Conservation (phyloP, 2,329 filamentous ascomycete genomes). For the Pseudofabraea citricarpa region DNA sequence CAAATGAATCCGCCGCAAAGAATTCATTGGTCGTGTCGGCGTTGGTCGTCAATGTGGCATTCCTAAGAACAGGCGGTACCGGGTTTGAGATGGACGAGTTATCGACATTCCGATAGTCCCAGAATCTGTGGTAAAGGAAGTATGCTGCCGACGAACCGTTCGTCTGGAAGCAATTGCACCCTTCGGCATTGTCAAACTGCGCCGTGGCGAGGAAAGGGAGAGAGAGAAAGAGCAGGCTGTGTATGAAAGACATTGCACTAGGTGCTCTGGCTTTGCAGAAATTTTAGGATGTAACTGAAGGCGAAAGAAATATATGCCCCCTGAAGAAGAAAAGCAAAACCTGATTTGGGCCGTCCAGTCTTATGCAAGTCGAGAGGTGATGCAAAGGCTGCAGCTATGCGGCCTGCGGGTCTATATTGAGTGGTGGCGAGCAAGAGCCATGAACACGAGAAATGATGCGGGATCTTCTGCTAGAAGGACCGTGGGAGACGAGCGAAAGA, state of each 20-base stretch:
- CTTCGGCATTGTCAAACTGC: constrained; percentile 21
- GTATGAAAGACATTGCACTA: constrained; percentile 10
- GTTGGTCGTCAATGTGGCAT: constrained; percentile 10
- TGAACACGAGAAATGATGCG: no score
- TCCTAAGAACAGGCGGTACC: constrained; percentile 13
- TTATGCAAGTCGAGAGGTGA: no score
- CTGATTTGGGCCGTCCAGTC: no score
- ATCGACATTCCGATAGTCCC: constrained; percentile 21
- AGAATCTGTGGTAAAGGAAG: constrained; percentile 24
- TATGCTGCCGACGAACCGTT: constrained; percentile 21
- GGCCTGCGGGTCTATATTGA: no score
- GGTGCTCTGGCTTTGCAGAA: background rate
- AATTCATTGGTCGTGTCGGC: constrained; percentile 16
- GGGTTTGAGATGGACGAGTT: constrained; percentile 1
- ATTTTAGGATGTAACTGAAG: background rate
- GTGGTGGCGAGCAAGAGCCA: no score
- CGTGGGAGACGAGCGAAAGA: no score
- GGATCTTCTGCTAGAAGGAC: no score
- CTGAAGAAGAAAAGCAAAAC: background rate
- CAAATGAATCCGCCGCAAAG: constrained; percentile 18
- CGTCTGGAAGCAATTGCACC: constrained; percentile 23
- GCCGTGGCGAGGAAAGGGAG: constrained; percentile 9
- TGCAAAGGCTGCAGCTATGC: no score
- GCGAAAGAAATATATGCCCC: no score
- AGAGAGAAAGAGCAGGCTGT: constrained; percentile 13